Base-by-base conservation (phyloP, 1,284 basidiomycete species). In the Boletus mariae region DNA sequence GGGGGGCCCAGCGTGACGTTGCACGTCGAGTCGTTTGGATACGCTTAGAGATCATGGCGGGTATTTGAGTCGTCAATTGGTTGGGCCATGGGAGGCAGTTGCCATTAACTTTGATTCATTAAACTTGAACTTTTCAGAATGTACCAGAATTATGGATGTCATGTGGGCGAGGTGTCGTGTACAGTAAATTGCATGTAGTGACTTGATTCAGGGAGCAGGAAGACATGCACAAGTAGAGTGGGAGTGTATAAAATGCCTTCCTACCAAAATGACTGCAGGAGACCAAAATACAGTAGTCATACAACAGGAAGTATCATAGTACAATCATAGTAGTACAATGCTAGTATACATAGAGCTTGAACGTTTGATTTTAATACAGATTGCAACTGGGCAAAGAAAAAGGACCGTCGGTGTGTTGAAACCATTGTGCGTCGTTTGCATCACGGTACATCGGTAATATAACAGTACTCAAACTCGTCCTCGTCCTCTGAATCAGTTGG, bases 1-100 rank as follows among this genome's bases (percentile, higher is more conserved):
- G 79, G 79, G 15, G 73, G 74, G 0, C 73, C 80, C 8, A 75
- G 69, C 49, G 71, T 81, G 28, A 71, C 71, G 4, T 59, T 82
- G 41, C 74, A 78, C 60, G 72, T 79, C 15, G 80, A 81, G 59
- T 68, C 73, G 34, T 80, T 76, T 62, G 77, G 75, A 13, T 75
- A 74, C 47, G 73, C 72, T 17, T 68, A 58, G 37, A 23, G 15
- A 42, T 11, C 13, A 5, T n/a, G 3, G 13, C 11, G 12, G 20
- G 20, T 11, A 13, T 43, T 20, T 2, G 20, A 20, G 20, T 28
- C 8, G 42, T n/a, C 12, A 13, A n/a, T 26, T 15, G 42, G 26
- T 26, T n/a, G 23, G 41, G 11, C 17, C 38, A 40, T 40, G 17
- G 38, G 11, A n/a, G 15, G 6, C 13, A 8, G 34, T 13, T n/a